Evolutionary conservation across 805 yeast genomes (phyloP).

Genomic region (Candida silvatica): DNA sequence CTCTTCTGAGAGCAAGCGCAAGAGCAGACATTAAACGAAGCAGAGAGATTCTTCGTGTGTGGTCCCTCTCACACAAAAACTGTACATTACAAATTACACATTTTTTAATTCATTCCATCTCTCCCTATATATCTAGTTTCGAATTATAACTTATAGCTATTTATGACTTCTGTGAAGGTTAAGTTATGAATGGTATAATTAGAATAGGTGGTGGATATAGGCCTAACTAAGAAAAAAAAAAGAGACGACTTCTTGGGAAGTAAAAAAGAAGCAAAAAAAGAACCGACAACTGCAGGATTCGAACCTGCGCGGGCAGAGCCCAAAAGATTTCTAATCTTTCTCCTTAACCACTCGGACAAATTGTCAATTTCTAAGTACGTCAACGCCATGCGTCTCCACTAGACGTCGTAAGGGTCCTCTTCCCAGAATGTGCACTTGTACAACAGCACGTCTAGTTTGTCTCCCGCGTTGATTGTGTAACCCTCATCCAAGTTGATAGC

Average conservation of each 20-base stretch:
- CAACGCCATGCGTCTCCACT: too few species aligned
- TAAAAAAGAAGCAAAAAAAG: conserved; percentile 1
- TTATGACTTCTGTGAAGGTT: too few species aligned
- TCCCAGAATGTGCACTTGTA: conserved; percentile 7
- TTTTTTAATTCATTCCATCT: background rate
- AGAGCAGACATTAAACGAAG: background rate
- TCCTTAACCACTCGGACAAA: conserved; percentile 53
- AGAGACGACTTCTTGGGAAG: too few species aligned
- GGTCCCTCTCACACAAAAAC: too few species aligned
- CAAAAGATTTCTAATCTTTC: conserved; percentile 52
- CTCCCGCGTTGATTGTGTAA: conserved; percentile 15
- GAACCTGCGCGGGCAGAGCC: conserved; percentile 59
- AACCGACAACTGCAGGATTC: conserved; percentile 49
- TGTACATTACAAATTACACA: too few species aligned
- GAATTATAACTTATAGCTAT: too few species aligned
- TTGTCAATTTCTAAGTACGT: conserved; percentile 28
- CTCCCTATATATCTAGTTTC: background rate
- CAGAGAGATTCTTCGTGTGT: too few species aligned
- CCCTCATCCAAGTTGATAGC: conserved; percentile 17
- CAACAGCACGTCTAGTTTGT: conserved; percentile 15
- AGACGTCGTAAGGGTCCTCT: too few species aligned
- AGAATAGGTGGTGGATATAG: background rate
- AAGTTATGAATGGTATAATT: too few species aligned
- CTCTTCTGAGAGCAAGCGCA: conserved; percentile 6
- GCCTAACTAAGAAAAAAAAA: background rate